A percentile compares a stretch with the other conserved stretches of the same genome.
phyloP scores from a whole-genome alignment of 2,329 filamentous ascomycete genomes.

The Karstenula rhodostoma region DNA sequence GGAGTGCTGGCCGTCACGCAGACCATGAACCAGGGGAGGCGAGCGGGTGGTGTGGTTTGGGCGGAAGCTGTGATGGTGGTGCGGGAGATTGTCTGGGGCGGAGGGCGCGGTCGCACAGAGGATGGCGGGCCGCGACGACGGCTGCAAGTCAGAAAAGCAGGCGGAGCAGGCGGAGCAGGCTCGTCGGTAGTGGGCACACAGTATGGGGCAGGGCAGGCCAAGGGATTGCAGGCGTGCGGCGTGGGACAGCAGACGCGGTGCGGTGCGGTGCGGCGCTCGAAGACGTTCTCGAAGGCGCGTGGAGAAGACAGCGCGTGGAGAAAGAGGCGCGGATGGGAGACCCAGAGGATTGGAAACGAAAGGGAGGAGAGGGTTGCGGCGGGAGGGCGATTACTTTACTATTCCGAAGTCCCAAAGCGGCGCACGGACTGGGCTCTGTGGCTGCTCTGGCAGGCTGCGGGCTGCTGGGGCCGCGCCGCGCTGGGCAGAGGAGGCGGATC shows the following conservation, averaged over 20 bases:
- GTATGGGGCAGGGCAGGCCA: constrained; percentile 18
- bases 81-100: constrained; percentile 37
- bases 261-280: constrained; percentile 10
- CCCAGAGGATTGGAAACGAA: constrained; percentile 45
- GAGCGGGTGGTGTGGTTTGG: neutral
- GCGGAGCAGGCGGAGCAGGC: constrained; percentile 21
- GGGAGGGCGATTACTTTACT: constrained; percentile 43
- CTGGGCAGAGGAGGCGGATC: constrained; percentile 34
- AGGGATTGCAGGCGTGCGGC: constrained; percentile 12
- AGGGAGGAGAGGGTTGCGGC: constrained; percentile 44
- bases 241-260: constrained; percentile 12
- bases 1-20: constrained; percentile 25
- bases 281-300: constrained; percentile 38
- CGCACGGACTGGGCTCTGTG: constrained; percentile 28
- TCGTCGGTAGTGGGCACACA: neutral
- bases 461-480: constrained; percentile 31
- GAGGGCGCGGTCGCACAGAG: constrained; percentile 40
- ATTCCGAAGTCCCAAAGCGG: constrained; percentile 29
- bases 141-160: constrained; percentile 40
- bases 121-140: constrained; percentile 41
- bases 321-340: constrained; percentile 33
- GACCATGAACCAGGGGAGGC: constrained; percentile 30
- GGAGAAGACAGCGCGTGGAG: constrained; percentile 22
- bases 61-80: constrained; percentile 21
- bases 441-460: constrained; percentile 9